Conservation (phyloP, 495 filamentous ascomycete genomes). For the Chaetomium tenue region DNA sequence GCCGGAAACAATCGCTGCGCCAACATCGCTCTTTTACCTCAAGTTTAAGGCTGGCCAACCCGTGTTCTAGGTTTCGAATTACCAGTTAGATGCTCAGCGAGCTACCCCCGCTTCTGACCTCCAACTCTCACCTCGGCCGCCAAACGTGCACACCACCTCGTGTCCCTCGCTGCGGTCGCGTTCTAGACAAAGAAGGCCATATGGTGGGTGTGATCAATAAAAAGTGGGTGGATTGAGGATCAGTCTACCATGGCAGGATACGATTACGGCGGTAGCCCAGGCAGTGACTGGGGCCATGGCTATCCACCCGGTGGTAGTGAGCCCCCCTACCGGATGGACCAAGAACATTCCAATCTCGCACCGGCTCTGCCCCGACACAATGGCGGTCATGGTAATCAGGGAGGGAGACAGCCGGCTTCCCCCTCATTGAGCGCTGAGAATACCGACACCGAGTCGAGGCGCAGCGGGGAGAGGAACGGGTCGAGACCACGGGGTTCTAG, state of each 20-base stretch:
- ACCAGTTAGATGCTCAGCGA: slow-evolving; percentile 13
- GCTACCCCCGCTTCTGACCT: slow-evolving; percentile 12
- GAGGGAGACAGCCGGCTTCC: slow-evolving; percentile 37
- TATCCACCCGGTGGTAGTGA: slow-evolving; percentile 15
- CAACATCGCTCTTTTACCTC: not conserved
- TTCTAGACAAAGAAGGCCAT: not conserved
- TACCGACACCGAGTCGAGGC: slow-evolving; percentile 38
- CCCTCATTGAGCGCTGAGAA: slow-evolving; percentile 44
- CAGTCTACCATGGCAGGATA: slow-evolving; percentile 33
- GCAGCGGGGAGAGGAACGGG: slow-evolving; percentile 50
- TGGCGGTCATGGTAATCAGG: slow-evolving; percentile 33
- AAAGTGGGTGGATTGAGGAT: slow-evolving; percentile 26
- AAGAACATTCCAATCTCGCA: slow-evolving; percentile 39
- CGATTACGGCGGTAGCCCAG: slow-evolving; percentile 30
- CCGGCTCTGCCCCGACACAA: slow-evolving; percentile 42
- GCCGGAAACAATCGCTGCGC: slow-evolving; percentile 15
- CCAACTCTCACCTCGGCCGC: not conserved
- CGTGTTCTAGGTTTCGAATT: not conserved
- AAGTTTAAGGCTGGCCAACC: not conserved
- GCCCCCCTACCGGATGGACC: slow-evolving; percentile 37
- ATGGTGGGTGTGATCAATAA: slow-evolving; percentile 22
- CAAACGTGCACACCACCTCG: slow-evolving; percentile 2
- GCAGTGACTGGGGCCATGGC: slow-evolving; percentile 30
- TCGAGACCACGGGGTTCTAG: slow-evolving; percentile 46
- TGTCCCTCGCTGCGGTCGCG: slow-evolving; percentile 11